A percentile compares a stretch with the other conserved stretches of the same genome.
phyloP scores from a whole-genome alignment of 2,329 filamentous ascomycete species.

The Xylaria sp. region DNA sequence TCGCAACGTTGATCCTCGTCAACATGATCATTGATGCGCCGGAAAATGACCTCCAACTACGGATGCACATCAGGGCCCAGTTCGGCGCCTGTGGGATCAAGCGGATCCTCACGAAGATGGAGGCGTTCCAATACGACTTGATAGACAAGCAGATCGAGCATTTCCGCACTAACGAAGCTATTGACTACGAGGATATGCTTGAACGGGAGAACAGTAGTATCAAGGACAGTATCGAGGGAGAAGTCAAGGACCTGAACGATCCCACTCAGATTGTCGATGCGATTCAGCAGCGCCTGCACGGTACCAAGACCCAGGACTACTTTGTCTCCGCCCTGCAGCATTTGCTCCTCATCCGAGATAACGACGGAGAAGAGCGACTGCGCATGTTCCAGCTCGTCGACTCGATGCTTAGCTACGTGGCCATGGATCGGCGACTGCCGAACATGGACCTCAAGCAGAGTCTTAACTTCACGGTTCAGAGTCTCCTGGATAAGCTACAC shows the following conservation, averaged over 20 bases:
- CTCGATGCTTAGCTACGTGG: slow-evolving; percentile 98
- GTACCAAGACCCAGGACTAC: slow-evolving; percentile 88
- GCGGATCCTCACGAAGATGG: slow-evolving; percentile 94
- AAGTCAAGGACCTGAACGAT: slow-evolving; percentile 89
- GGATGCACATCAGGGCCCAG: slow-evolving; percentile 92
- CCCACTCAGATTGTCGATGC: slow-evolving; percentile 92
- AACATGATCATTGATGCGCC: slow-evolving; percentile 96
- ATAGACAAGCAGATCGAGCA: slow-evolving; percentile 98
- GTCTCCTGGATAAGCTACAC: slow-evolving; percentile 89
- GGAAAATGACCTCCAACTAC: slow-evolving; percentile 83
- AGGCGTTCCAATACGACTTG: slow-evolving; percentile 95
- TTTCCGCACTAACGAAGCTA: slow-evolving; percentile 90
- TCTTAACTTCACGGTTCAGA: slow-evolving; percentile 96
- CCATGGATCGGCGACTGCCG: slow-evolving; percentile 92
- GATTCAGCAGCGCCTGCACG: slow-evolving; percentile 81
- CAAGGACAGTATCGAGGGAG: slow-evolving; percentile 82
- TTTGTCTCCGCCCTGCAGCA: slow-evolving; percentile 96
- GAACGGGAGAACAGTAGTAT: slow-evolving; percentile 89
- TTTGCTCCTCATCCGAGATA: slow-evolving; percentile 87
- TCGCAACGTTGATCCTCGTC: slow-evolving; percentile 90
- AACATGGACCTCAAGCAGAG: slow-evolving; percentile 99
- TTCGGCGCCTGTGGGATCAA: slow-evolving; percentile 96
- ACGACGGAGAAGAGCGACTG: slow-evolving; percentile 86
- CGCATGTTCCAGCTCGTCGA: slow-evolving; percentile 98
- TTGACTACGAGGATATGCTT: slow-evolving; percentile 97